Base-by-base conservation (phyloP, 116 monocot genomes). In the Papilionanthe hybrid region DNA sequence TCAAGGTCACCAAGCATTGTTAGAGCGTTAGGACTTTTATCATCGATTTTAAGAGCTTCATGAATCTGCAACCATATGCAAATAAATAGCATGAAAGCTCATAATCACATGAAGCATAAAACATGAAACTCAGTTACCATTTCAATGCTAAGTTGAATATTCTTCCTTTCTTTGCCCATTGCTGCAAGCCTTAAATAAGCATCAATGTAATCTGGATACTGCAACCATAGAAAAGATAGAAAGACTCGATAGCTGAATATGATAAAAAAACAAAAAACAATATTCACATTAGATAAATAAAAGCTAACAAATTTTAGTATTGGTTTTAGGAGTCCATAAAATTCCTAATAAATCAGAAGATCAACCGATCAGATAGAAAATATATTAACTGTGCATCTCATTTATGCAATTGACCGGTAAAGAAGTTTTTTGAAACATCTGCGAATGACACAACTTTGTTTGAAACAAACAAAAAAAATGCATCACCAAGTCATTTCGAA, bases 181-280 rank as follows among this genome's bases (percentile, higher is more conserved):
- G 98, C 94, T 77, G 92, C 94, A 82, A 98, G 92, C 80, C 94
- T 91, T 80, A 98, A 78, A 90, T 94, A 91, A 41, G 92, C 94
- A 91, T 98, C 94, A 28, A 88, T 81, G 78, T 98, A 98, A 42
- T 93, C 87, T 49, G 98, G 94, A 78, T 88, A 98, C 98, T 98
- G 84, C 47, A 74, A 77, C 41, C 60, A 73, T 72, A 50, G 76
- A 25, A 78, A 7, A 44, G 17, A 44, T 49, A 15, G 23, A 49
- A 47, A 75, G 12, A 50, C 45, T 75, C 47, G 50, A 75, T 9
- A 25, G 15, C 23, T 48, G 7, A 49, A 28, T 5, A 48, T 75
- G 49, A 50, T 50, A 75, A 48, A 20, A 49, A 45, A 8, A 28
- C 25, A 48, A 75, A 45, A 72, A 13, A 20, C 8, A 28, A 69